Evolutionary conservation across 2,329 filamentous ascomycete species (phyloP).

Genomic region (Fusarium acutatum): DNA sequence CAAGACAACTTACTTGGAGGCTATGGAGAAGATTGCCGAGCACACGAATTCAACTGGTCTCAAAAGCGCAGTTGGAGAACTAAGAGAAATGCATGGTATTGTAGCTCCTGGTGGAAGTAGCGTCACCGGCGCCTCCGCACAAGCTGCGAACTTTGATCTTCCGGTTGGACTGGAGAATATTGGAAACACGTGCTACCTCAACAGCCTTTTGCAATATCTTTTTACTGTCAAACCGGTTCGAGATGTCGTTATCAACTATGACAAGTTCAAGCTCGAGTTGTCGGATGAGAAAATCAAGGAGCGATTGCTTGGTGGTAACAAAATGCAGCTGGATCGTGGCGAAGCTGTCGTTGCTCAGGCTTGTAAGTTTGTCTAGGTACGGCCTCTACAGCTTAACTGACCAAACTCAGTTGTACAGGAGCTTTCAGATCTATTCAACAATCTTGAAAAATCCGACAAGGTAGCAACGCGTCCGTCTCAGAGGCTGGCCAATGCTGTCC

Average conservation of each 20-base stretch:
- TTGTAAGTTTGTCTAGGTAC: constrained; percentile 66
- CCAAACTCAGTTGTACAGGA: constrained; percentile 72
- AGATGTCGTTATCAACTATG: constrained; percentile 80
- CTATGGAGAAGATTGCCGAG: constrained; percentile 48
- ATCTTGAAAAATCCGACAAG: constrained; percentile 71
- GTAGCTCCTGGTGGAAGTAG: constrained; percentile 14
- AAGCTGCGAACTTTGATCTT: constrained; percentile 57
- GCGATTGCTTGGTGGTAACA: constrained; percentile 78
- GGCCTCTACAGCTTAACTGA: constrained; percentile 40
- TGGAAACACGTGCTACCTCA: constrained; percentile 97
- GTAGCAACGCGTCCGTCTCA: constrained; percentile 75
- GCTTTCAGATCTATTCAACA: constrained; percentile 73
- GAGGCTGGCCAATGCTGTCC: constrained; percentile 80
- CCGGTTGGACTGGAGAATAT: constrained; percentile 93
- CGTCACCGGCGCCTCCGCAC: background rate
- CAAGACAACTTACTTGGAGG: constrained; percentile 46
- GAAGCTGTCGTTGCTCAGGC: constrained; percentile 74
- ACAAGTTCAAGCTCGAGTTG: constrained; percentile 74
- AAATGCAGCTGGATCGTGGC: constrained; percentile 58
- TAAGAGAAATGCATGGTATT: constrained; percentile 40
- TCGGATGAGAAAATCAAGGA: constrained; percentile 68
- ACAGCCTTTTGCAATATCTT: constrained; percentile 94
- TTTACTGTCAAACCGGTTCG: constrained; percentile 87
- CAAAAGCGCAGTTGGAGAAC: constrained; percentile 40
- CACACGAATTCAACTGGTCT: constrained; percentile 42